These are phyloP conservation scores for Thraustotheca clavata DNA, from an alignment of 352 stramenopile genomes.

Conservation along the genomic window DNA sequence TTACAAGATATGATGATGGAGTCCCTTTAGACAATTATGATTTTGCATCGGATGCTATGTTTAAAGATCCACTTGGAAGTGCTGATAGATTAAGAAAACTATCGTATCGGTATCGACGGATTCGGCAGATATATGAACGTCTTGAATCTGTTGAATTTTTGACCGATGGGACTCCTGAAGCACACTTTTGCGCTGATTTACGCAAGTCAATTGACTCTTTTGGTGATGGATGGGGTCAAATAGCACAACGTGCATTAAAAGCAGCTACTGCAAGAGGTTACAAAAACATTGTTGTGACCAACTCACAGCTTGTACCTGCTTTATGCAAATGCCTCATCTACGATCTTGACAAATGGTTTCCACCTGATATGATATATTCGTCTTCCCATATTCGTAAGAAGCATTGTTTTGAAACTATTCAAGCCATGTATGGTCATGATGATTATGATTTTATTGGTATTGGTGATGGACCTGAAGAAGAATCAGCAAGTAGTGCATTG, in stretches of 20 bases:
- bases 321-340: slow-evolving; percentile 83
- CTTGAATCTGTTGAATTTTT: slow-evolving; percentile 52
- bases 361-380: slow-evolving; percentile 66
- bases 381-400: slow-evolving; percentile 73
- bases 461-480: slow-evolving; percentile 67
- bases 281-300: slow-evolving; percentile 69
- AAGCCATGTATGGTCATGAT: slow-evolving; percentile 36
- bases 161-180: slow-evolving; percentile 36
- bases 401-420: slow-evolving; percentile 65
- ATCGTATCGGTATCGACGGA: slow-evolving; percentile 43
- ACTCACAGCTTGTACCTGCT: slow-evolving; percentile 67
- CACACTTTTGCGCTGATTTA: slow-evolving; percentile 68
- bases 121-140: slow-evolving; percentile 73
- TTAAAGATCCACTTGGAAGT: background rate
- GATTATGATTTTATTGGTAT: slow-evolving; percentile 65
- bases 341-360: slow-evolving; percentile 61
- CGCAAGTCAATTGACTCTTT: slow-evolving; percentile 63
- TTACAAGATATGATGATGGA: slow-evolving; percentile 14
- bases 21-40: background rate
- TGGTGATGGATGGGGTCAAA: slow-evolving; percentile 53
- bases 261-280: slow-evolving; percentile 29
- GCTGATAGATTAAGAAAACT: background rate
- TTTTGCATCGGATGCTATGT: slow-evolving; percentile 7
- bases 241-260: slow-evolving; percentile 50
- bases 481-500: slow-evolving; percentile 55